Evolutionary conservation across 129 eudicot genomes (phyloP).

Genomic region (Ambrosia artemisiifolia): DNA sequence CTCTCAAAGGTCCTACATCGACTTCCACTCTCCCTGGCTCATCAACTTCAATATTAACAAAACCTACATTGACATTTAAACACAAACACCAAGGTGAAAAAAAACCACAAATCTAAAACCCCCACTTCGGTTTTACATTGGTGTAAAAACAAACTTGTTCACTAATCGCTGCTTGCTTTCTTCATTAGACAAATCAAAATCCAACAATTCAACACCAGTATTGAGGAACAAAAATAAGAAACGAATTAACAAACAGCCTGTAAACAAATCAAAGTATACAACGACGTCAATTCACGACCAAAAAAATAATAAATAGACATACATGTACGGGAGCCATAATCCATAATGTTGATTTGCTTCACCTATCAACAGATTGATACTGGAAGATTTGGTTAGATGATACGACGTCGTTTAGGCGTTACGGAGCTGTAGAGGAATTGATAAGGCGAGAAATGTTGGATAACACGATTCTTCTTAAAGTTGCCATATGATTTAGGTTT

Average conservation of each 20-base stretch:
- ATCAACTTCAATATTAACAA: too few species aligned
- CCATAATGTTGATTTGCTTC: constrained; percentile 9
- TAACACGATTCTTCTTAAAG: constrained; percentile 51
- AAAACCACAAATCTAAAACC: too few species aligned
- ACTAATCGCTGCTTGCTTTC: constrained; percentile 65
- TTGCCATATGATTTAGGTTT: constrained; percentile 54
- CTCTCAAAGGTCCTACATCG: too few species aligned
- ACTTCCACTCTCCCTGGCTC: too few species aligned
- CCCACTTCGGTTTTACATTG: too few species aligned
- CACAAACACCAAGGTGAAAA: too few species aligned
- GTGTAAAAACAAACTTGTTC: constrained; percentile 48
- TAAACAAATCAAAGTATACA: background rate
- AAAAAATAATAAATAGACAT: background rate
- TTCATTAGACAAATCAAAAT: constrained; percentile 58
- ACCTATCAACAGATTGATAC: constrained; percentile 26
- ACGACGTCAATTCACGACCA: background rate
- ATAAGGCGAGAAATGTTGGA: constrained; percentile 47
- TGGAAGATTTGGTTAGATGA: constrained; percentile 12
- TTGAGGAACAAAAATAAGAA: constrained; percentile 45
- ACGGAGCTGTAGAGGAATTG: constrained; percentile 23
- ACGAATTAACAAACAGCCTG: constrained; percentile 42
- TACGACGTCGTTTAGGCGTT: constrained; percentile 16
- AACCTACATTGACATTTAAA: too few species aligned
- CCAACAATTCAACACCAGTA: constrained; percentile 18
- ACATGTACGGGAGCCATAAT: background rate